A percentile compares a stretch with the other conserved stretches of the same genome.
These are phyloP conservation scores for Daedaleopsis nitida DNA, from an alignment of 768 basidiomycete species.

Conservation along the genomic window DNA sequence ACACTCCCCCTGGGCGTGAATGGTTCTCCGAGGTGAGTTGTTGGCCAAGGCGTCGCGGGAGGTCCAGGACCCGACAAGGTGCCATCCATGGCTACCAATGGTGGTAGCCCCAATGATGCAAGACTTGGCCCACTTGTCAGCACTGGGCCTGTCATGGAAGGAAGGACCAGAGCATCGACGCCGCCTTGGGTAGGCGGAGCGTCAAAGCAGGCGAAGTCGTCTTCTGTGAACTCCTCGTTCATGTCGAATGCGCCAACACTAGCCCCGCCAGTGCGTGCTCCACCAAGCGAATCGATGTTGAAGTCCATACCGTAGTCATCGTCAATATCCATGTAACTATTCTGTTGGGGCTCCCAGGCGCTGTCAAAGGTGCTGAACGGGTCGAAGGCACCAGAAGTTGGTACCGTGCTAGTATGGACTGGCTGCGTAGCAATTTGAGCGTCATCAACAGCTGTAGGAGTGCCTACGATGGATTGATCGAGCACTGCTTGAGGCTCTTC, in stretches of 20 bases:
- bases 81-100: conserved; percentile 34
- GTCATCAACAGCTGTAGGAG: background rate
- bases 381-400: conserved; percentile 19
- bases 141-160: background rate
- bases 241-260: conserved; percentile 28
- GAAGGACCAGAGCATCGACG: conserved; percentile 20
- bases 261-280: conserved; percentile 32
- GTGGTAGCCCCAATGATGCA: conserved; percentile 36
- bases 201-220: conserved; percentile 90
- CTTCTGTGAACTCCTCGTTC: conserved; percentile 66
- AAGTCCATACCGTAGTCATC: conserved; percentile 51
- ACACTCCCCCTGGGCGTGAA: conserved; percentile 21
- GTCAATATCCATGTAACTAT: conserved; percentile 40
- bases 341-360: conserved; percentile 24
- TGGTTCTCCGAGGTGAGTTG: conserved; percentile 17
- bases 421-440: background rate
- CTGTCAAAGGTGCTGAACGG: conserved; percentile 26
- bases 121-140: conserved; percentile 32
- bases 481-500: conserved; percentile 5
- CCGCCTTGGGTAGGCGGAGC: conserved; percentile 42
- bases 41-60: conserved; percentile 29
- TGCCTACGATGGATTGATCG: background rate
- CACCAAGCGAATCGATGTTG: conserved; percentile 43
- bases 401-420: background rate
- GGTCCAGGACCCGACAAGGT: conserved; percentile 31